Conservation (phyloP, 306 rosid species). For the Rubus idaeus region DNA sequence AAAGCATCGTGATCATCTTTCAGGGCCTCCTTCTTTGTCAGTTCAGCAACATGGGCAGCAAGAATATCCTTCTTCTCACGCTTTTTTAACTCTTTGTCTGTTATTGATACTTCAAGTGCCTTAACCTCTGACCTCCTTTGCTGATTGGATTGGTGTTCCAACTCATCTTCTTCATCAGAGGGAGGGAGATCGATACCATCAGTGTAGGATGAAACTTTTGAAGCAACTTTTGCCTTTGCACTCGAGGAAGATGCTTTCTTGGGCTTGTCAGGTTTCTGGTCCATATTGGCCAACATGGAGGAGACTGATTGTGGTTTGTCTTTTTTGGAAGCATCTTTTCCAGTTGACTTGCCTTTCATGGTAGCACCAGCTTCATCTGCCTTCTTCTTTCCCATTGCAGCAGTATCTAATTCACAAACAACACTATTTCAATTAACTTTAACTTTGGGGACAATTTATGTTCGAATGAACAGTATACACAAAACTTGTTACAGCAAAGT, state of each 20-base stretch:
- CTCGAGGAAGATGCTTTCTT: not conserved
- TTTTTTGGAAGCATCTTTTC: slow-evolving; percentile 1
- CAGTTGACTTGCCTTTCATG: not conserved
- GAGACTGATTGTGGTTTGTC: not conserved
- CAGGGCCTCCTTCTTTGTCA: slow-evolving; percentile 1
- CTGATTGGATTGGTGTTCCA: not conserved
- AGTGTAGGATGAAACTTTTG: not conserved
- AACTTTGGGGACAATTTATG: not conserved
- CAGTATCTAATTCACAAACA: not conserved
- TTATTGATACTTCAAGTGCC: not conserved
- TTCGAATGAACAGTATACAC: not conserved
- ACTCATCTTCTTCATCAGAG: not conserved
- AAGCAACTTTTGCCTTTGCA: slow-evolving; percentile 2
- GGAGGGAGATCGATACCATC: slow-evolving; percentile 1
- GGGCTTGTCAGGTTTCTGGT: slow-evolving; percentile 9
- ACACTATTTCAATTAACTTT: not conserved
- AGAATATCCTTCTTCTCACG: slow-evolving; percentile 8
- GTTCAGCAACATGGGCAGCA: slow-evolving; percentile 11
- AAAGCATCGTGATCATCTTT: slow-evolving; percentile 1
- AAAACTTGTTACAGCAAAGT: not conserved
- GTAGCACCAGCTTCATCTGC: not conserved
- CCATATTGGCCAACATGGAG: slow-evolving; percentile 4
- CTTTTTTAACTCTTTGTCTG: not conserved
- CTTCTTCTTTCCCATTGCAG: slow-evolving; percentile 12
- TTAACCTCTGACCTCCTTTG: slow-evolving; percentile 6